A percentile compares a stretch with the other conserved stretches of the same genome.
Conservation (phyloP, 83 land plant genomes). For the Picea mariana region DNA sequence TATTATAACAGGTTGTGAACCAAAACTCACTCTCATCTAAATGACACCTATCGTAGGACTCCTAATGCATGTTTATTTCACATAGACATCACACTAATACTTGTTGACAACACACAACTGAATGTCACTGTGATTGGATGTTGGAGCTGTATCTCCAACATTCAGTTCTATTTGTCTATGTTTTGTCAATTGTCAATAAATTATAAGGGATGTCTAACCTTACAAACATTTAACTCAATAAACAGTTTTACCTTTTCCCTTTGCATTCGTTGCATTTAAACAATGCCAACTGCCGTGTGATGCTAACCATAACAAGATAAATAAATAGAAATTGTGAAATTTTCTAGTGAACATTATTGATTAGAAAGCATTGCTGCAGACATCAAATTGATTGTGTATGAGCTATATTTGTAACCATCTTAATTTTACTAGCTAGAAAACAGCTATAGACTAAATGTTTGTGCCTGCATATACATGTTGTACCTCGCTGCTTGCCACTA, state of each 20-base stretch:
- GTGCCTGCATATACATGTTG: not conserved
- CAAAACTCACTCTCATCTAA: no score
- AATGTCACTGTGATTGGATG: no score
- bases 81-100: no score
- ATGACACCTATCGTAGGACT: no score
- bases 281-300: not conserved
- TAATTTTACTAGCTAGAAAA: not conserved
- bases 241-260: not conserved
- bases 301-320: not conserved
- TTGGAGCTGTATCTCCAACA: no score
- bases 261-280: not conserved
- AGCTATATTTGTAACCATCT: not conserved
- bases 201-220: not conserved
- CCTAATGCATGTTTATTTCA: no score
- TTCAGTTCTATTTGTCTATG: no score
- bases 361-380: not conserved
- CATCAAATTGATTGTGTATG: not conserved
- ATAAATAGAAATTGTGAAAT: not conserved
- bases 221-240: not conserved
- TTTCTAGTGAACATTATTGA: not conserved
- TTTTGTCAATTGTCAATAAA: not conserved
- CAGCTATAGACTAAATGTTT: not conserved
- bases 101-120: no score
- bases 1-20: no score
- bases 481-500: constrained; percentile 2